phyloP scores from a whole-genome alignment of 2,329 filamentous ascomycete genomes.

The Didymella exigua region DNA sequence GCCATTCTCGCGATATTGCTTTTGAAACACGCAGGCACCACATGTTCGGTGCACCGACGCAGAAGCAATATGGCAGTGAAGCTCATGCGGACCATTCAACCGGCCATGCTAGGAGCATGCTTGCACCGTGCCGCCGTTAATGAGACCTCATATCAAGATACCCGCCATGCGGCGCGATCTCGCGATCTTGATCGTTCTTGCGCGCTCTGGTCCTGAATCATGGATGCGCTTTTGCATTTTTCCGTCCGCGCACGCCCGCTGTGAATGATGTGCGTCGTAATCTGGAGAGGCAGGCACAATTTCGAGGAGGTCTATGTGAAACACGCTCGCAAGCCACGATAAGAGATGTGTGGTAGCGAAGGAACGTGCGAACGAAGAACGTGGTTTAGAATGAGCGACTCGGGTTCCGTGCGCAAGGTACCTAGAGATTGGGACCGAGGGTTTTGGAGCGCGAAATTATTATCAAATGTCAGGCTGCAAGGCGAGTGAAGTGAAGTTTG shows the following conservation, averaged over 20 bases:
- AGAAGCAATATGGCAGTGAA: not conserved
- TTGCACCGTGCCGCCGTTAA: slow-evolving; percentile 4
- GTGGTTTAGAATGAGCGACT: slow-evolving; percentile 8
- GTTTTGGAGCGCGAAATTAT: not conserved
- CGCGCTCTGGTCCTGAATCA: not conserved
- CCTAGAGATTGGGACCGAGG: slow-evolving; percentile 8
- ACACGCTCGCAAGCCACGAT: slow-evolving; percentile 5
- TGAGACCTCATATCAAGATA: slow-evolving; percentile 11
- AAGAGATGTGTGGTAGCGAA: slow-evolving; percentile 11
- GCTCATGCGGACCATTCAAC: not conserved
- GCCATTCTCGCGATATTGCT: not conserved
- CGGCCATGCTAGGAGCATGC: not conserved
- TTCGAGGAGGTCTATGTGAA: slow-evolving; percentile 12
- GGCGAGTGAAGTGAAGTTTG: not conserved
- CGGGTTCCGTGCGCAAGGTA: not conserved
- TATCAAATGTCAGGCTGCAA: not conserved
- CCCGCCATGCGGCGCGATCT: slow-evolving; percentile 8
- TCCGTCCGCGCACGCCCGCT: not conserved
- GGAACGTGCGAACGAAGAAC: slow-evolving; percentile 8
- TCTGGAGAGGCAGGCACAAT: not conserved
- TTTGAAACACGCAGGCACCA: not conserved
- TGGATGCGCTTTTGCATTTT: slow-evolving; percentile 5
- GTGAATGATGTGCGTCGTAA: not conserved
- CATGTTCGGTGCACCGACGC: not conserved
- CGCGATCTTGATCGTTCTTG: slow-evolving; percentile 6